phyloP scores from a whole-genome alignment of 2,329 filamentous ascomycete genomes.

The Fusarium oxysporum region DNA sequence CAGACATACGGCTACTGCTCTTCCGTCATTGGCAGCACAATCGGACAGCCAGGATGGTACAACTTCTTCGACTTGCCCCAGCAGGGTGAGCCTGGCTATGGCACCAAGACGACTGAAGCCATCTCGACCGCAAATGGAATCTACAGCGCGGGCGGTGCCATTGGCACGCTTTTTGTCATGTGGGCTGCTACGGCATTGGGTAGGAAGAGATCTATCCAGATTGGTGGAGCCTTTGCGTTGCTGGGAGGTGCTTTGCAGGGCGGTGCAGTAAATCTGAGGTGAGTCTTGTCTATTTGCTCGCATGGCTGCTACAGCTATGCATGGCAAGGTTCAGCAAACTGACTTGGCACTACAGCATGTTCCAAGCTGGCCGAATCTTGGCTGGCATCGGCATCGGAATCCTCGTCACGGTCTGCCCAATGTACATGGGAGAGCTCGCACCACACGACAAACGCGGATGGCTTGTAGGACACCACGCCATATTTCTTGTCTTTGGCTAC shows the following conservation, averaged over 20 bases:
- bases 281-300: slow-evolving; percentile 2
- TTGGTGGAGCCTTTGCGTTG: slow-evolving; percentile 56
- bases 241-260: slow-evolving; percentile 60
- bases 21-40: slow-evolving; percentile 62
- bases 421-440: slow-evolving; percentile 49
- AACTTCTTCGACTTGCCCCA: slow-evolving; percentile 59
- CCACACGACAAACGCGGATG: slow-evolving; percentile 58
- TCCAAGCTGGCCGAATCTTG: slow-evolving; percentile 58
- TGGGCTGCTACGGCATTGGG: slow-evolving; percentile 58
- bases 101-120: slow-evolving; percentile 56
- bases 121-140: slow-evolving; percentile 62
- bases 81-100: slow-evolving; percentile 58
- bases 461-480: slow-evolving; percentile 61
- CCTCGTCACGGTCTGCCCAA: slow-evolving; percentile 51
- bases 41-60: slow-evolving; percentile 65
- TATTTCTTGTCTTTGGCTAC: slow-evolving; percentile 59
- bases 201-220: slow-evolving; percentile 58
- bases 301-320: too few relatives aligned
- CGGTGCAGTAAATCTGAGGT: slow-evolving; percentile 57
- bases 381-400: slow-evolving; percentile 57
- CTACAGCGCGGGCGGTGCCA: slow-evolving; percentile 60
- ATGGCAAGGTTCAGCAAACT: rapidly evolving
- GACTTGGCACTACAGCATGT: slow-evolving; percentile 31
- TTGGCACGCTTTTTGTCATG: slow-evolving; percentile 61
- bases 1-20: slow-evolving; percentile 64